Conservation (phyloP, 1,139 yeast genomes). For the Komagataea norvegica region DNA sequence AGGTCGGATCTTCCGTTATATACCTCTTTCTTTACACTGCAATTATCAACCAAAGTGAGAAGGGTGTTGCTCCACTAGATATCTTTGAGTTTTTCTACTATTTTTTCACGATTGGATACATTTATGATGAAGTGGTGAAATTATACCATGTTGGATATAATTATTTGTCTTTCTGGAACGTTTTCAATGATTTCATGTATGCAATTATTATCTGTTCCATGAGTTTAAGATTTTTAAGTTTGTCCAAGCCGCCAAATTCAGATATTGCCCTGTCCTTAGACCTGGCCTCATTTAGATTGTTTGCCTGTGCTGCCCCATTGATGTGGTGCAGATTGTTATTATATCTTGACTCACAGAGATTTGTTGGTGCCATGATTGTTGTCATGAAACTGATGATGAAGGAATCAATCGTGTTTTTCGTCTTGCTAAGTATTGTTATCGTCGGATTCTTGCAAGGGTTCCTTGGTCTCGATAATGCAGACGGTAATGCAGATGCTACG, state of each 20-base stretch:
- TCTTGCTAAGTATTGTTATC: constrained; percentile 62
- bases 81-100: constrained; percentile 55
- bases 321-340: constrained; percentile 80
- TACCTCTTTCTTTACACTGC: constrained; percentile 60
- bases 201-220: constrained; percentile 48
- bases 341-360: constrained; percentile 72
- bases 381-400: constrained; percentile 83
- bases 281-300: constrained; percentile 61
- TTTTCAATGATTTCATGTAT: constrained; percentile 70
- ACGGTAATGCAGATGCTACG: constrained; percentile 77
- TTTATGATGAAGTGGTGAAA: constrained; percentile 64
- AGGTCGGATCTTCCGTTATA: constrained; percentile 61
- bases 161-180: constrained; percentile 77
- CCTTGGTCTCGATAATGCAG: constrained; percentile 81
- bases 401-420: constrained; percentile 77
- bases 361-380: constrained; percentile 86
- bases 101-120: constrained; percentile 60
- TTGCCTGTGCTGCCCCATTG: constrained; percentile 81
- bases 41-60: constrained; percentile 49
- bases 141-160: constrained; percentile 70
- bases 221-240: constrained; percentile 50
- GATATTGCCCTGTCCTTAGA: constrained; percentile 39
- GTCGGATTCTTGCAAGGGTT: constrained; percentile 85
- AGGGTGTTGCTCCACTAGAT: constrained; percentile 33
- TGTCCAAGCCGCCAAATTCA: constrained; percentile 32